A percentile compares a stretch with the other conserved stretches of the same genome.
phyloP scores from a whole-genome alignment of 2,329 filamentous ascomycete species.

The Lizonia empirigonia region DNA sequence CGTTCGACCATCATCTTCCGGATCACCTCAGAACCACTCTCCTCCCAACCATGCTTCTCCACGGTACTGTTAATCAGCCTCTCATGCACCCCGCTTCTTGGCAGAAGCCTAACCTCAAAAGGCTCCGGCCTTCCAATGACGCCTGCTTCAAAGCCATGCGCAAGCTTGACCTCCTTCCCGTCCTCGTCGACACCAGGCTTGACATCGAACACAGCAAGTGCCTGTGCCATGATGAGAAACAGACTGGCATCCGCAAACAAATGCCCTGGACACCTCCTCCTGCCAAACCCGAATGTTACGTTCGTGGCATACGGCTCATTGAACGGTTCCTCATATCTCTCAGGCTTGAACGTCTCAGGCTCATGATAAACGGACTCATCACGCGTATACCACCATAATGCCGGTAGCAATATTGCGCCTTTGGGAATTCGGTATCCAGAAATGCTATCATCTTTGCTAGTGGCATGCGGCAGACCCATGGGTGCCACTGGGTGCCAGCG shows the following conservation, averaged over 20 bases:
- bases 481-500: conserved; percentile 43
- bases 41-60: conserved; percentile 41
- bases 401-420: conserved; percentile 43
- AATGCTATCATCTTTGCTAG: conserved; percentile 43
- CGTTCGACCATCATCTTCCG: conserved; percentile 6
- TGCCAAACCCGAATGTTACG: conserved; percentile 49
- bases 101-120: conserved; percentile 40
- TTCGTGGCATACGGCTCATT: conserved; percentile 48
- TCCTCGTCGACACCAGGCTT: conserved; percentile 45
- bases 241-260: conserved; percentile 51
- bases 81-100: conserved; percentile 40
- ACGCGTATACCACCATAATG: conserved; percentile 51
- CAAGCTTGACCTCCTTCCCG: conserved; percentile 45
- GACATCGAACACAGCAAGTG: conserved; percentile 56
- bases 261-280: conserved; percentile 52
- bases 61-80: conserved; percentile 41
- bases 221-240: conserved; percentile 51
- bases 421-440: conserved; percentile 51
- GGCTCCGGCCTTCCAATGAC: conserved; percentile 46
- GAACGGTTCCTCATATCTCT: conserved; percentile 47
- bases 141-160: conserved; percentile 44
- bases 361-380: conserved; percentile 46
- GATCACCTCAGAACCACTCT: conserved; percentile 40
- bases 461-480: conserved; percentile 42
- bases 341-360: conserved; percentile 51